A percentile compares a stretch with the other conserved stretches of the same genome.
Evolutionary conservation across 768 basidiomycete genomes (phyloP).

Genomic region (Flagelloscypha sp.): DNA sequence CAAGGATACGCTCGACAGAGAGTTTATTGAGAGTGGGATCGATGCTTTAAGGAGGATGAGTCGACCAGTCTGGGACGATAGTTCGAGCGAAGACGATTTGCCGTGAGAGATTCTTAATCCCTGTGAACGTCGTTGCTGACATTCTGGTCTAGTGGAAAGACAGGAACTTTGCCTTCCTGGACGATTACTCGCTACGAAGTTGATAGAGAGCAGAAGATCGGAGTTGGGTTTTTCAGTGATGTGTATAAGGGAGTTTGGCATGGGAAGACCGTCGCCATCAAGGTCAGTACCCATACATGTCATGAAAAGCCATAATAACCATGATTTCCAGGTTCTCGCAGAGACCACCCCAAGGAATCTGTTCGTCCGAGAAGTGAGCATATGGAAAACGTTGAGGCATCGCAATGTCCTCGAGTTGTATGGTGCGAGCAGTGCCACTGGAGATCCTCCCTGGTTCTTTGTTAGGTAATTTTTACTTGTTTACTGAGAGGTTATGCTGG

Average conservation of each 20-base stretch:
- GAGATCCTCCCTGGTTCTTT: slow-evolving; percentile 70
- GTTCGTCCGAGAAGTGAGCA: slow-evolving; percentile 61
- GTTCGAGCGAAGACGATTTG: slow-evolving; percentile 10
- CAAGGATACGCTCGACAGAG: slow-evolving; percentile 50
- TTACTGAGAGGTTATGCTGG: too few species aligned
- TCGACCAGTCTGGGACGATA: too few species aligned
- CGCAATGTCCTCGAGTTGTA: slow-evolving; percentile 64
- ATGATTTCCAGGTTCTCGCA: too few species aligned
- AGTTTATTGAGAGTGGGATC: slow-evolving; percentile 66
- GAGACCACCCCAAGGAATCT: slow-evolving; percentile 50
- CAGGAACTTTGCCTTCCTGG: slow-evolving; percentile 54
- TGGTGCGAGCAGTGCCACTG: slow-evolving; percentile 67
- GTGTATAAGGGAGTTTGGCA: slow-evolving; percentile 76
- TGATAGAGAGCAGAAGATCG: slow-evolving; percentile 59
- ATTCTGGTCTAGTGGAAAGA: slow-evolving; percentile 19
- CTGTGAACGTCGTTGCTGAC: background rate
- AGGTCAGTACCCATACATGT: too few species aligned
- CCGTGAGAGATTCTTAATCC: too few species aligned
- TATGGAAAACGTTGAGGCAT: slow-evolving; percentile 67
- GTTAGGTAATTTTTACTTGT: too few species aligned
- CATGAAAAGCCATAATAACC: too few species aligned
- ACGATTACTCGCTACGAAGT: slow-evolving; percentile 78
- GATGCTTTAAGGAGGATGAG: slow-evolving; percentile 64
- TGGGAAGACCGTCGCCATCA: slow-evolving; percentile 58
- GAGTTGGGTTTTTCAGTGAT: slow-evolving; percentile 67